These are phyloP conservation scores for Sextonia rubra DNA, from an alignment of 164 flowering plant genomes.

Conservation along the genomic window DNA sequence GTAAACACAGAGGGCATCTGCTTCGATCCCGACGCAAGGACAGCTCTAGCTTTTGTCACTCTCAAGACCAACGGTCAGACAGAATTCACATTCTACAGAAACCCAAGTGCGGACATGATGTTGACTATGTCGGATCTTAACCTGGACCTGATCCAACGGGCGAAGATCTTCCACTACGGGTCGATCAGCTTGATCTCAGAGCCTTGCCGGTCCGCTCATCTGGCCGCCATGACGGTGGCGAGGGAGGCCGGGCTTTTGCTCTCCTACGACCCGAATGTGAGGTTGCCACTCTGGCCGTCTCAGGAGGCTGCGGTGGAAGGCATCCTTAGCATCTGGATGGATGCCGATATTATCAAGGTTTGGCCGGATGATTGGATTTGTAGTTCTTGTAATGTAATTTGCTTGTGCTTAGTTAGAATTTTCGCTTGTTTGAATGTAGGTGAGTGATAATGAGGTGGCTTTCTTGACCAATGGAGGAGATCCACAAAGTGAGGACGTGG, in stretches of 20 bases:
- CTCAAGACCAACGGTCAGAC: conserved; percentile 50
- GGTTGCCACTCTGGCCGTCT: conserved; percentile 78
- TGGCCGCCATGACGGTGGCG: conserved; percentile 73
- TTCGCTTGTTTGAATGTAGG: conserved; percentile 17
- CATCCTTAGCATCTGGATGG: conserved; percentile 68
- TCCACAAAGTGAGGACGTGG: conserved; percentile 43
- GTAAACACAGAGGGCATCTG: conserved; percentile 51
- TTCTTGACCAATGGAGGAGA: conserved; percentile 59
- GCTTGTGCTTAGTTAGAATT: too few relatives aligned
- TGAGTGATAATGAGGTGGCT: conserved; percentile 65
- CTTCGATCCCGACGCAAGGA: conserved; percentile 52
- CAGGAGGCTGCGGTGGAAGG: conserved; percentile 44
- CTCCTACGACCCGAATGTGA: conserved; percentile 75
- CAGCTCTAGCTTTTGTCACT: conserved; percentile 73
- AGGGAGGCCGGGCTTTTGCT: conserved; percentile 52
- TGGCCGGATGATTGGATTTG: too few relatives aligned
- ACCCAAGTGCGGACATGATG: conserved; percentile 77
- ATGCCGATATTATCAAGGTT: conserved; percentile 69
- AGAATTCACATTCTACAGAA: conserved; percentile 74
- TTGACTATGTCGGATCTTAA: conserved; percentile 53
- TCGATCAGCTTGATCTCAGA: conserved; percentile 74
- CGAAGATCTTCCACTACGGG: conserved; percentile 67
- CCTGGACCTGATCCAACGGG: conserved; percentile 37
- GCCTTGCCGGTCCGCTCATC: conserved; percentile 69
- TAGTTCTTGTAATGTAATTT: too few relatives aligned